Base-by-base conservation (phyloP, 2,329 filamentous ascomycete genomes). In the Aspergillus sp. region DNA sequence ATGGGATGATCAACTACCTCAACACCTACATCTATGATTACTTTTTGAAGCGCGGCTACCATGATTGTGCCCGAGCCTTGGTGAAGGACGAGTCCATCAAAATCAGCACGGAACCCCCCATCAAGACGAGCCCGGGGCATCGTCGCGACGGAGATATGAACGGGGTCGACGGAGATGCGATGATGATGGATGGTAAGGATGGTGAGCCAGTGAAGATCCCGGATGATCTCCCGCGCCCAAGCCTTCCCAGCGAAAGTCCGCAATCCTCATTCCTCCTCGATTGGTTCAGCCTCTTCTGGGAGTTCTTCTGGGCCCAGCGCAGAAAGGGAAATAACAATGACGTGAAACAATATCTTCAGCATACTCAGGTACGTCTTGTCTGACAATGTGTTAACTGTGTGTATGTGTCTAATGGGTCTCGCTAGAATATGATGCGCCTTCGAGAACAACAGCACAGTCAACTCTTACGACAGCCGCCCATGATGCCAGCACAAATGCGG, bases 231-330 rank as follows among this genome's bases (percentile, higher is more conserved):
- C 93, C 93, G 4, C 80, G 73, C 20, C 74, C 75, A 14, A 70
- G 63, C 50, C 63, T 83, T 6, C 86, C 90, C 11, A 85, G 84
- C 57, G 77, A 74, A 54, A 55, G 81, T 81, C 50, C 88, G 87
- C 64, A 88, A 83, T 56, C 68, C 0, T 90, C 89, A 22, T 97
- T 99, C 66, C 79, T 99, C n/a, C 88, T 90, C 62, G 94, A 97
- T 66, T 99, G 94, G 94, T 99, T 95, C 78, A 90, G 87, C 66
- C 82, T 96, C 48, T 99, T 99, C 72, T 97, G 91, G 91, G 94
- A 99, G 65, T 90, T 97, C 62, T 95, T 89, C 73, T 85, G 85
- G 66, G 90, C 90, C 51, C 89, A 93, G 68, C 88, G 90, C 65
- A 83, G 81, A 64, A 86, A 85, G 70, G 83, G 82, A 50, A 81